Conservation (phyloP, 1,139 yeast genomes). For the Nakaseomyces uthaithaninus region DNA sequence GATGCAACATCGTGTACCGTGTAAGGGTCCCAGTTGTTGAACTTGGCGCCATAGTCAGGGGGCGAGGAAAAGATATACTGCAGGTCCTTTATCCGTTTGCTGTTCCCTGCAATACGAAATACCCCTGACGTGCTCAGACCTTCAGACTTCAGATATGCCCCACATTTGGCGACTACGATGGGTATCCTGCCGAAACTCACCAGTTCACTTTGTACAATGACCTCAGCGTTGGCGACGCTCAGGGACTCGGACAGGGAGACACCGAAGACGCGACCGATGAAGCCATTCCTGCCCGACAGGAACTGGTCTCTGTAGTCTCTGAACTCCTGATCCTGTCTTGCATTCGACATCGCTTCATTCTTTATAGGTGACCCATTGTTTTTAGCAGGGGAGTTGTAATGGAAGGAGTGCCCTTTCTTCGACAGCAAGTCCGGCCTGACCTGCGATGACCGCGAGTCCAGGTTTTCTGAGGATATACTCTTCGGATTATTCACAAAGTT, state of each 20-base stretch:
- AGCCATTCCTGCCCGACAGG: slow-evolving; percentile 28
- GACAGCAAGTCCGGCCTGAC: not conserved
- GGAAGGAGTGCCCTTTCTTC: slow-evolving; percentile 11
- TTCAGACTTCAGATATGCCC: slow-evolving; percentile 70
- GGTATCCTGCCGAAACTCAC: slow-evolving; percentile 33
- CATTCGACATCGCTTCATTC: not conserved
- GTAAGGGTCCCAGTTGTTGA: slow-evolving; percentile 73
- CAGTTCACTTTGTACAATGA: slow-evolving; percentile 32
- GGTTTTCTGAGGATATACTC: slow-evolving; percentile 26
- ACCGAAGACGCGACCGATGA: slow-evolving; percentile 61
- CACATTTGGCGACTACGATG: slow-evolving; percentile 87
- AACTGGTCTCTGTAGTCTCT: slow-evolving; percentile 27
- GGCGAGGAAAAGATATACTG: slow-evolving; percentile 79
- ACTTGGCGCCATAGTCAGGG: slow-evolving; percentile 80
- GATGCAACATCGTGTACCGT: slow-evolving; percentile 98
- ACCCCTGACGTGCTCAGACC: slow-evolving; percentile 81
- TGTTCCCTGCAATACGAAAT: slow-evolving; percentile 87
- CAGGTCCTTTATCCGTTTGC: slow-evolving; percentile 76
- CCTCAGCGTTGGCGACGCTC: slow-evolving; percentile 47
- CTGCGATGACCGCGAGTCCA: slow-evolving; percentile 15
- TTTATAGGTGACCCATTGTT: slow-evolving; percentile 4
- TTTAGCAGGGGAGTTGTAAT: slow-evolving; percentile 9
- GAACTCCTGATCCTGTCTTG: slow-evolving; percentile 7
- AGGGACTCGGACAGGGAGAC: slow-evolving; percentile 67
- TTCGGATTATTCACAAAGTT: slow-evolving; percentile 34